Conservation (phyloP, 192 early-diverging fungal genomes). For the Phycomyces nitens region DNA sequence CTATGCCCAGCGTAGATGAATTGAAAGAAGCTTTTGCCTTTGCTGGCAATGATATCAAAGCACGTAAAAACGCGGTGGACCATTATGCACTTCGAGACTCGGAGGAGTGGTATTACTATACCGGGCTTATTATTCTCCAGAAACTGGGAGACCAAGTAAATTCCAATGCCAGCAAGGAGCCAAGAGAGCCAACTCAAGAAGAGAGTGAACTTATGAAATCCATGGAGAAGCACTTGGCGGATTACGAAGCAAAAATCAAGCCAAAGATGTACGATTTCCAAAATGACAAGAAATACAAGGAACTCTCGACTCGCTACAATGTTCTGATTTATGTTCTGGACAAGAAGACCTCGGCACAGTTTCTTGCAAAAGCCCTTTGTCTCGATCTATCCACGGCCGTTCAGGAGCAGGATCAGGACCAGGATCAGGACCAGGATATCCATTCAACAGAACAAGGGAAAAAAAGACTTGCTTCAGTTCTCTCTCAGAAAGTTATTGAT, state of each 20-base stretch:
- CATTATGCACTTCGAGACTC: slow-evolving; percentile 9
- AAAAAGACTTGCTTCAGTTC: not conserved
- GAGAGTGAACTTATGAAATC: slow-evolving; percentile 7
- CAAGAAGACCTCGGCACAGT: not conserved
- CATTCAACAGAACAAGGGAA: not conserved
- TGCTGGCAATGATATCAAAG: slow-evolving; percentile 4
- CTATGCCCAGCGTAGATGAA: slow-evolving; percentile 13
- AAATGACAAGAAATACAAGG: not conserved
- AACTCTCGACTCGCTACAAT: slow-evolving; percentile 17
- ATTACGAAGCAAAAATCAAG: slow-evolving; percentile 2
- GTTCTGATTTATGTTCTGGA: slow-evolving; percentile 19
- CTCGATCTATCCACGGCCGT: not conserved
- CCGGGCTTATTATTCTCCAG: slow-evolving; percentile 26
- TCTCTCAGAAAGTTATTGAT: slow-evolving; percentile 5
- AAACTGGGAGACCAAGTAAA: not conserved
- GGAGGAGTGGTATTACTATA: slow-evolving; percentile 24
- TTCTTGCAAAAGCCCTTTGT: slow-evolving; percentile 11
- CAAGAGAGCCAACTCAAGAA: slow-evolving; percentile 4
- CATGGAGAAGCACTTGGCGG: not conserved
- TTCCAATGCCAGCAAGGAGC: not conserved
- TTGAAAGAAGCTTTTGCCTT: slow-evolving; percentile 30
- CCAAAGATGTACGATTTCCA: not conserved
- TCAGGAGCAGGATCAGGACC: no score
- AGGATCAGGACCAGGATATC: not conserved
- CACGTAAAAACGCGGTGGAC: slow-evolving; percentile 5